These are phyloP conservation scores for Aphanomyces euteiches DNA, from an alignment of 352 stramenopile genomes.

Conservation along the genomic window DNA sequence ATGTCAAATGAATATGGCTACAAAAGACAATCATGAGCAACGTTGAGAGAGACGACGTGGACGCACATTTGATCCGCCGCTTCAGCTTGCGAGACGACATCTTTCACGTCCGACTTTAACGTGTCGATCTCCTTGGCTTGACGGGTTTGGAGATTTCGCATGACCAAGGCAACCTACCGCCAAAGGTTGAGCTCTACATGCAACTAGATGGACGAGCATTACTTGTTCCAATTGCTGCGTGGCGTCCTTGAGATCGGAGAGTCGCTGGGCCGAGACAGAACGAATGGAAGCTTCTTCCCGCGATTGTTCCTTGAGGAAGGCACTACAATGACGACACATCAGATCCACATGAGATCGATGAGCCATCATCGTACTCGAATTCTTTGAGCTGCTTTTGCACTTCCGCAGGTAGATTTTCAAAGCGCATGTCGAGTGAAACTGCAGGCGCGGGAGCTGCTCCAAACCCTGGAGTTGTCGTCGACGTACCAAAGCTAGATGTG, in stretches of 20 bases:
- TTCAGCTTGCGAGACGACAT: constrained; percentile 25
- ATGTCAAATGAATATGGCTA: constrained; percentile 29
- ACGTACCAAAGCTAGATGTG: not conserved
- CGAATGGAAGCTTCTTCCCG: constrained; percentile 70
- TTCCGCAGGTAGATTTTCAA: constrained; percentile 61
- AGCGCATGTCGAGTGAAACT: constrained; percentile 71
- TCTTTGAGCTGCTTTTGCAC: constrained; percentile 74
- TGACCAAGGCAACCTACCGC: constrained; percentile 16
- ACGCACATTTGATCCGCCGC: constrained; percentile 26
- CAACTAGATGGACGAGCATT: constrained; percentile 53
- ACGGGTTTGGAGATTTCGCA: constrained; percentile 28
- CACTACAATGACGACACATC: not conserved
- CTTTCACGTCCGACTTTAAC: constrained; percentile 27
- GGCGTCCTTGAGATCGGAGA: constrained; percentile 53
- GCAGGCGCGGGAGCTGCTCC: constrained; percentile 26
- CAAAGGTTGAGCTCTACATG: not conserved
- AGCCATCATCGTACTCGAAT: constrained; percentile 41
- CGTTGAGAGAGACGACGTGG: not conserved
- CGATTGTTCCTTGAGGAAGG: constrained; percentile 68
- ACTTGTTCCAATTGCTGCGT: constrained; percentile 60
- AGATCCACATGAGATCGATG: not conserved
- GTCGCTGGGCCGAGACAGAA: constrained; percentile 55
- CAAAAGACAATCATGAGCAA: not conserved
- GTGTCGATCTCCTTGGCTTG: constrained; percentile 25
- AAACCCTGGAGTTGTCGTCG: not conserved